Evolutionary conservation across 495 filamentous ascomycete genomes (phyloP), one percentile per base, ranked within the genome.

Genomic region (Sporormia fimetaria): DNA sequence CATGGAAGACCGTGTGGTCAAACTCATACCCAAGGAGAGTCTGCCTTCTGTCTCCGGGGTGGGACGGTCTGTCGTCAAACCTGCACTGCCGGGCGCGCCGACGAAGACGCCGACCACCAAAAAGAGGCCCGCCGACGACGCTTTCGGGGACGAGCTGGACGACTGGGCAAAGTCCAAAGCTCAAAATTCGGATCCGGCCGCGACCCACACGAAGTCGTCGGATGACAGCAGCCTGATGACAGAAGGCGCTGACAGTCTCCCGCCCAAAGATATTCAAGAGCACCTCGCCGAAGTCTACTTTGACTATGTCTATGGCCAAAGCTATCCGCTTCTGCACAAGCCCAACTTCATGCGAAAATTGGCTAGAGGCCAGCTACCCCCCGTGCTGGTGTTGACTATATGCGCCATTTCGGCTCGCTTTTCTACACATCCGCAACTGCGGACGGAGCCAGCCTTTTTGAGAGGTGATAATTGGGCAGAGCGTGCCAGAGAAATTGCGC

Each of bases 1-100:
- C 37, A 98, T 98, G 90, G 90, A 98, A 61, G 90, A 98, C 53
- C 78, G 88, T 28, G 87, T 98, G 29, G 92, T 95, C 65, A 95
- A 94, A 59, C 80, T 87, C 38, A 80, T 98, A 12, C 90, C 90
- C 4, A 93, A 87, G 54, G 75, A 85, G 22, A 85, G 90, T 51
- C 57, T 67, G 21, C 63, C 65, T 33, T 67, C 72, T 42, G 70
- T 78, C 42, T 57, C 68, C 10, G 64, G 67, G 11, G 78, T 87
- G 31, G 78, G 75, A 7, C 68, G 86, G 43, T 82, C 84, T 16
- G 66, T 78, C 20, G 83, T 95, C 16, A 92, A 84, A 53, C 87
- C 87, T 12, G 69, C 81, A 3, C 67, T 77, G 18, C 79, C 82
- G 2, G 75, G 71, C 1, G 64, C 67, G 33, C 44, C 57, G 2